phyloP scores from a whole-genome alignment of 192 early-diverging fungal genomes.

The Podila epigama region DNA sequence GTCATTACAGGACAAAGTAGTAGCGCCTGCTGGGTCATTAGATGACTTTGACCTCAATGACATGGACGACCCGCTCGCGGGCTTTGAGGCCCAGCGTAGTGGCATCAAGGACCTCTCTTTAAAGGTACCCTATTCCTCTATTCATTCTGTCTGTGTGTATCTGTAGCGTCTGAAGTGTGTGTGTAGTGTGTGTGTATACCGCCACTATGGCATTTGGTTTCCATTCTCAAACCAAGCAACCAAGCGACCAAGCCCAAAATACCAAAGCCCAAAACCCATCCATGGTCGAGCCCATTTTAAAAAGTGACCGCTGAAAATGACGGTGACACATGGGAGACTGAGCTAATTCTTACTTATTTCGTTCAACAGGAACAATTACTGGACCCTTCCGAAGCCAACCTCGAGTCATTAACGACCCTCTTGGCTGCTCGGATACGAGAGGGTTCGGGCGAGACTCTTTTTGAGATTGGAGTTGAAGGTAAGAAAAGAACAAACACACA shows the following conservation, averaged over 20 bases:
- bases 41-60: slow-evolving; percentile 46
- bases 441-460: slow-evolving; percentile 75
- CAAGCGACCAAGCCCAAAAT: neutral
- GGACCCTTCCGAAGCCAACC: slow-evolving; percentile 51
- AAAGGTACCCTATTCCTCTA: slow-evolving; percentile 30
- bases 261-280: neutral
- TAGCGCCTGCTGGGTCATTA: neutral
- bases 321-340: neutral
- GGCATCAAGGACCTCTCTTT: slow-evolving; percentile 45
- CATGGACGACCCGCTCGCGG: slow-evolving; percentile 47
- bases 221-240: neutral
- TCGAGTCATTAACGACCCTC: slow-evolving; percentile 50
- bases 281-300: neutral
- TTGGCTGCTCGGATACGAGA: slow-evolving; percentile 58
- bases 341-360: neutral
- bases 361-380: slow-evolving; percentile 56
- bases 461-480: slow-evolving; percentile 82
- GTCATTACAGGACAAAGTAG: neutral
- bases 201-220: neutral
- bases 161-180: neutral
- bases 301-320: slow-evolving; percentile 2
- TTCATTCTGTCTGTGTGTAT: neutral
- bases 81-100: slow-evolving; percentile 48
- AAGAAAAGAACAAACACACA: neutral
- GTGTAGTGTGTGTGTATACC: neutral